These are phyloP conservation scores for Rheum nobile DNA, from an alignment of 148 eudicot species.

Conservation along the genomic window DNA sequence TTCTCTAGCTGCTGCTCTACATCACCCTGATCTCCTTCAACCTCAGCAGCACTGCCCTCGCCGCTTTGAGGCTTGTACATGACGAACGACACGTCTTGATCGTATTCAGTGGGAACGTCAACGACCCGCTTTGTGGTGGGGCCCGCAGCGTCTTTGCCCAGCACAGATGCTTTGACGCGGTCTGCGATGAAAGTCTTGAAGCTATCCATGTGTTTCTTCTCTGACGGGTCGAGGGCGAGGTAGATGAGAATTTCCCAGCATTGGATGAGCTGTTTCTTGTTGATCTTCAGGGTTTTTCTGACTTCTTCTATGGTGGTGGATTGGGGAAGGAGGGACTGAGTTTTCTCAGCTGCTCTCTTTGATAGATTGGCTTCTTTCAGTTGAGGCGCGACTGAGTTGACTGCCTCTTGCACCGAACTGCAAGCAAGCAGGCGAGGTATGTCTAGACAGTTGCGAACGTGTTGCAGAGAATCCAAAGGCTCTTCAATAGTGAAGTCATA, in stretches of 20 bases:
- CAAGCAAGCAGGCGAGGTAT: slow-evolving; percentile 54
- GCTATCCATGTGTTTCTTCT: slow-evolving; percentile 62
- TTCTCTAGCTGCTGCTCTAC: slow-evolving; percentile 57
- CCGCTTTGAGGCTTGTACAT: slow-evolving; percentile 52
- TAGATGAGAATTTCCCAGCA: slow-evolving; percentile 94
- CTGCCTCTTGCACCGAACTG: slow-evolving; percentile 37
- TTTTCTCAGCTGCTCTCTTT: slow-evolving; percentile 32
- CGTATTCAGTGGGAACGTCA: slow-evolving; percentile 53
- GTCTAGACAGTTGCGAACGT: slow-evolving; percentile 57
- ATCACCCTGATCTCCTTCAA: slow-evolving; percentile 39
- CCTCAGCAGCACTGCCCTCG: slow-evolving; percentile 29
- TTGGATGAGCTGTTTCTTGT: slow-evolving; percentile 69
- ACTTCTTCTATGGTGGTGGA: slow-evolving; percentile 40
- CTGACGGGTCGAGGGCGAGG: slow-evolving; percentile 53
- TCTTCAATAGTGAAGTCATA: slow-evolving; percentile 85
- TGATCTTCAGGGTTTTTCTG: slow-evolving; percentile 63
- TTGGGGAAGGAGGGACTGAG: slow-evolving; percentile 45
- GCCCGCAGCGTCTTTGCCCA: slow-evolving; percentile 55
- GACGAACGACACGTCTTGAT: slow-evolving; percentile 57
- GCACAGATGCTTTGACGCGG: slow-evolving; percentile 46
- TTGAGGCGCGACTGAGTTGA: slow-evolving; percentile 27
- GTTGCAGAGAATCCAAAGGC: slow-evolving; percentile 79
- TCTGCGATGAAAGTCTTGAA: slow-evolving; percentile 44
- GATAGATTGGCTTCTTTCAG: slow-evolving; percentile 69
- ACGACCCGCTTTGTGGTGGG: slow-evolving; percentile 47